Evolutionary conservation across 2,329 filamentous ascomycete genomes (phyloP).

Genomic region (Zasmidium cellare): DNA sequence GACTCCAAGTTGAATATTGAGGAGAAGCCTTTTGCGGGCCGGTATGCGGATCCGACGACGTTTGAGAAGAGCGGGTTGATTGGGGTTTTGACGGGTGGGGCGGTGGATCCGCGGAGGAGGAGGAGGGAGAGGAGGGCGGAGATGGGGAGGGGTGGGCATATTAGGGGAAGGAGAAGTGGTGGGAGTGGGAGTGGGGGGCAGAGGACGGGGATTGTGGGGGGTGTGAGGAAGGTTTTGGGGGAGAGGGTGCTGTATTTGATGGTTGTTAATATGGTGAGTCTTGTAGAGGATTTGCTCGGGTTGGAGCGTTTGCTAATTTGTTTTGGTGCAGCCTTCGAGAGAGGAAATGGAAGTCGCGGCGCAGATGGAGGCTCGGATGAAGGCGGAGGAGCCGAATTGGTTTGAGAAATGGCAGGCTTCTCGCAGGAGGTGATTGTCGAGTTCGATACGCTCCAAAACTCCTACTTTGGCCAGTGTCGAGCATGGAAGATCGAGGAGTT

Average conservation of each 20-base stretch:
- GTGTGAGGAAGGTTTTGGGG: conserved; percentile 16
- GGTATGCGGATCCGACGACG: conserved; percentile 1
- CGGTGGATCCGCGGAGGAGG: conserved; percentile 20
- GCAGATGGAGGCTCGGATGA: conserved; percentile 5
- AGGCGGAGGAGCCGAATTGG: conserved; percentile 3
- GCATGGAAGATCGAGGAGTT: too few relatives aligned
- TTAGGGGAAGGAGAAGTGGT: not conserved
- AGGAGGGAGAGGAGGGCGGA: not conserved
- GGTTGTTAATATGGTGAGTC: conserved; percentile 46
- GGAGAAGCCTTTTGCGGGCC: conserved; percentile 43
- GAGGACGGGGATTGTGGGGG: not conserved
- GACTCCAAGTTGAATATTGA: conserved; percentile 52
- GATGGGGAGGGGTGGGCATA: not conserved
- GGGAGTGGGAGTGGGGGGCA: not conserved
- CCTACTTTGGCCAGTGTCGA: not conserved
- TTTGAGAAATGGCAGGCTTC: conserved; percentile 4
- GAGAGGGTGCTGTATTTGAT: conserved; percentile 49
- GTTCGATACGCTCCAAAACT: too few relatives aligned
- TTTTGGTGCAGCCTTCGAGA: not conserved
- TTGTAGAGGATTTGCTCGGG: too few relatives aligned
- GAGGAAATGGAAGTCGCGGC: conserved; percentile 3
- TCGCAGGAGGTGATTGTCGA: not conserved
- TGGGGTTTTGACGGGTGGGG: conserved; percentile 47
- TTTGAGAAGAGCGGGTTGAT: conserved; percentile 22
- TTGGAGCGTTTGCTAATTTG: conserved; percentile 18